These are phyloP conservation scores for Puccinia horiana DNA, from an alignment of 1,284 basidiomycete genomes.

Conservation along the genomic window DNA sequence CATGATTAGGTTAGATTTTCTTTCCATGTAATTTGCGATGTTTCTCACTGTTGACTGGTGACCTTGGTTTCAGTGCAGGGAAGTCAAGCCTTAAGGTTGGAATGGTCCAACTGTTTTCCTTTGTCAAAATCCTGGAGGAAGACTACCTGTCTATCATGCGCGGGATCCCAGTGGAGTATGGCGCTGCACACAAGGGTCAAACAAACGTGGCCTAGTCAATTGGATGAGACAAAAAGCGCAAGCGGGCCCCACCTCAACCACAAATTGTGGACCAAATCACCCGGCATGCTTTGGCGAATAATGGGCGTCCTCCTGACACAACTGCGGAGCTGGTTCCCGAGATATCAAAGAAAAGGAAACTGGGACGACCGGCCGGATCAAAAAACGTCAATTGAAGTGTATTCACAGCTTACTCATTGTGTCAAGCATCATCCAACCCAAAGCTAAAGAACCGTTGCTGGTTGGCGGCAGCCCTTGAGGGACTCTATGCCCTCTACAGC, in stretches of 20 bases:
- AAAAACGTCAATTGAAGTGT: not conserved
- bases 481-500: not conserved
- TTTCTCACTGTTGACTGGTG: not conserved
- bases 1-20: constrained; percentile 3
- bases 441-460: not conserved
- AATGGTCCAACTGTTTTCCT: too few species aligned
- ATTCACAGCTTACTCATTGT: not conserved
- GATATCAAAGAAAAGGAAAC: not conserved
- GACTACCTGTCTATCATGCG: too few species aligned
- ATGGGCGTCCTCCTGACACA: not conserved
- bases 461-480: not conserved
- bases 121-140: too few species aligned
- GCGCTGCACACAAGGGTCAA: not conserved
- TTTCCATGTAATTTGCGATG: not conserved
- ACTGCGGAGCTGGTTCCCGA: not conserved
- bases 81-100: not conserved
- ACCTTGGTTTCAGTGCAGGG: not conserved
- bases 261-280: too few species aligned
- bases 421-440: not conserved
- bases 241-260: too few species aligned
- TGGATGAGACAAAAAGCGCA: not conserved
- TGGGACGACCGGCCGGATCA: not conserved
- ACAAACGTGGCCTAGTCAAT: not conserved
- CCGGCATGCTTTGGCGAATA: too few species aligned
- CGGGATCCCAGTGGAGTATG: too few species aligned